Evolutionary conservation across 495 filamentous ascomycete genomes (phyloP), one percentile per base, ranked within the genome.

Genomic region (Lasiosphaeris hirsuta): DNA sequence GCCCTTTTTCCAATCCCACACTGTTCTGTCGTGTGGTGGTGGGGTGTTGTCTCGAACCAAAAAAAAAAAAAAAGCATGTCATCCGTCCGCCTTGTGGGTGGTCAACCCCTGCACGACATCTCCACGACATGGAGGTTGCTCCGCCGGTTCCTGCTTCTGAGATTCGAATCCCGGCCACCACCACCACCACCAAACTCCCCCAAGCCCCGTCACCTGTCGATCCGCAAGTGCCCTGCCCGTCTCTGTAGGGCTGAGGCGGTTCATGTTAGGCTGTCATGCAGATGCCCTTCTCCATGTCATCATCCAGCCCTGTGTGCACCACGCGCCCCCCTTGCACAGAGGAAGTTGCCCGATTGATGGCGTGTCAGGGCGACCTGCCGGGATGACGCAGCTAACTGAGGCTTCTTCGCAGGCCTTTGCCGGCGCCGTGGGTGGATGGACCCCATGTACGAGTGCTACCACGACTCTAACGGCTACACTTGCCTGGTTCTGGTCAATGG

Each of bases 401-500:
- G 58, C 63, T 63, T 67, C 69, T 67, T 71, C 62, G 71, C 76
- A 98, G 94, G 92, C 78, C 86, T 98, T 72, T 98, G 94, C 80
- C 87, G 86, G 70, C 93, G 94, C 67, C 92, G 94, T 72, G 88
- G 88, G 72, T 98, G 94, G 94, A 86, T 86, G 63, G 90, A 96
- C 71, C 94, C 94, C 61, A 79, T 84, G 67, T 98, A 95, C 80
- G 88, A 94, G 76, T 84, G 84, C 66, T 92, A 88, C 80, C 77
- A 78, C 56, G 81, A 82, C 58, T 71, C 79, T 54, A 79, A 78
- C 64, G 94, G 94, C 59, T 96, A 86, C 74, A 87, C 84, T 37
- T 98, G 94, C 83, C 87, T 88, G 19, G 94, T 96, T 34, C 84
- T 92, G 64, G 94, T 98, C 72, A 97, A 98, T 75, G 92, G 93